Conservation (phyloP, 352 stramenopile genomes). For the Elongisporangium senticosum region DNA sequence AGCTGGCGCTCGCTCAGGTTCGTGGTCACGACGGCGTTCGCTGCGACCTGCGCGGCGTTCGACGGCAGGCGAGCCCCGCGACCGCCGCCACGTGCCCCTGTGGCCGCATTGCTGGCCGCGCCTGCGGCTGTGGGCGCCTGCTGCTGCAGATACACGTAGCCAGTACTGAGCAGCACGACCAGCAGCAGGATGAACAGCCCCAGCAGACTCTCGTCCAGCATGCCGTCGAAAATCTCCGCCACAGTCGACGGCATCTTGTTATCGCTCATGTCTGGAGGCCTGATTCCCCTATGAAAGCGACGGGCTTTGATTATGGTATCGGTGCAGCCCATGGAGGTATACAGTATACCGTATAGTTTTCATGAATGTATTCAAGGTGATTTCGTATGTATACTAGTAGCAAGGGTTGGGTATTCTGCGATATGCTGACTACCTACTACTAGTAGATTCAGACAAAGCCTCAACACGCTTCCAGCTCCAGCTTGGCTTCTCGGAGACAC, state of each 20-base stretch:
- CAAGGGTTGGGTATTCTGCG: too few species aligned
- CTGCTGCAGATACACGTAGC: slow-evolving; percentile 71
- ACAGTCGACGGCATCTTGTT: slow-evolving; percentile 28
- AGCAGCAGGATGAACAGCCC: slow-evolving; percentile 66
- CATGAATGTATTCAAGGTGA: too few species aligned
- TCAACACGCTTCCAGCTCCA: slow-evolving; percentile 21
- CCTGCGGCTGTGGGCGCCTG: slow-evolving; percentile 14
- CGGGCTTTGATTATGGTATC: neutral
- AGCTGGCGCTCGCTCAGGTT: slow-evolving; percentile 46
- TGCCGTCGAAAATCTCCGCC: slow-evolving; percentile 36
- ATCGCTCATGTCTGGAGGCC: slow-evolving; percentile 8
- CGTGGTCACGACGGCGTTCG: slow-evolving; percentile 29
- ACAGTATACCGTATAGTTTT: too few species aligned
- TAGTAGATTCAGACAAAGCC: slow-evolving; percentile 11
- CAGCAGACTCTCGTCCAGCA: slow-evolving; percentile 66
- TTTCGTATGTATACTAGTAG: too few species aligned
- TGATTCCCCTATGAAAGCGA: slow-evolving; percentile 5
- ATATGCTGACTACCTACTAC: too few species aligned
- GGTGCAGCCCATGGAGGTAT: too few species aligned
- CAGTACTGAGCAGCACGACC: slow-evolving; percentile 62
- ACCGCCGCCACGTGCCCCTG: slow-evolving; percentile 10
- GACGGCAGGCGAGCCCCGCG: slow-evolving; percentile 6
- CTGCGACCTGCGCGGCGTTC: neutral
- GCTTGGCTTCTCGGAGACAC: slow-evolving; percentile 23
- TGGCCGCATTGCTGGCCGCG: slow-evolving; percentile 2